A percentile compares a stretch with the other conserved stretches of the same genome.
Conservation (phyloP, 2,329 filamentous ascomycete genomes). For the Colletotrichum chrysophilum region DNA sequence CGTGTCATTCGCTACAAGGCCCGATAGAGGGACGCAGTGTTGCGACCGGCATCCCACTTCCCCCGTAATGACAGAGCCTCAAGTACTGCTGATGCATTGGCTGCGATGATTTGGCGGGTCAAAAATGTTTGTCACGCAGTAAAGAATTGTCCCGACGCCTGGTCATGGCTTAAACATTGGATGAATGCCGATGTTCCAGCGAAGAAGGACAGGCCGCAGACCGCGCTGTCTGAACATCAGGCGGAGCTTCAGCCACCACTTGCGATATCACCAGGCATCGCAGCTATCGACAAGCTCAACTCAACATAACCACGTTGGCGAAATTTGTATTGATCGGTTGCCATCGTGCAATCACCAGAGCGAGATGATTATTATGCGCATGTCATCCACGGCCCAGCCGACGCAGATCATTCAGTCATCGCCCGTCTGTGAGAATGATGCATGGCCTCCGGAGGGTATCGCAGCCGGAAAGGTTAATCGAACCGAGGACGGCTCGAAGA, state of each 20-base stretch:
- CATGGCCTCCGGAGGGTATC: not conserved
- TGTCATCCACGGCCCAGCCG: not conserved
- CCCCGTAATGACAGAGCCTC: not conserved
- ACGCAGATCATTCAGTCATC: not conserved
- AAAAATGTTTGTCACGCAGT: not conserved
- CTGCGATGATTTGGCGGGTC: not conserved
- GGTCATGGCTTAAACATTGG: not conserved
- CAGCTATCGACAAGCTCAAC: not conserved
- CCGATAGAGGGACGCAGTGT: not conserved
- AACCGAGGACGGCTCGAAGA: not conserved
- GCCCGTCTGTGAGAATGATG: not conserved
- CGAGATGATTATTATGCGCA: not conserved
- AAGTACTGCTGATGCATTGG: not conserved
- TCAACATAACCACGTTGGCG: not conserved
- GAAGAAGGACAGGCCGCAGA: not conserved
- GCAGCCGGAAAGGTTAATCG: not conserved
- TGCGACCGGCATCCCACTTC: not conserved
- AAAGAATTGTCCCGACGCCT: not conserved
- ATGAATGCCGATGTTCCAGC: rapidly evolving
- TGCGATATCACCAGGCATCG: not conserved
- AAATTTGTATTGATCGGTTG: not conserved
- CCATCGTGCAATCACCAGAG: not conserved
- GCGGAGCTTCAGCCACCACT: not conserved
- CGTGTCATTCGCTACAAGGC: not conserved
- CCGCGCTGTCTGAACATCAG: not conserved